Base-by-base conservation (phyloP, 2,329 filamentous ascomycete genomes). In the Pseudopyricularia javanii region DNA sequence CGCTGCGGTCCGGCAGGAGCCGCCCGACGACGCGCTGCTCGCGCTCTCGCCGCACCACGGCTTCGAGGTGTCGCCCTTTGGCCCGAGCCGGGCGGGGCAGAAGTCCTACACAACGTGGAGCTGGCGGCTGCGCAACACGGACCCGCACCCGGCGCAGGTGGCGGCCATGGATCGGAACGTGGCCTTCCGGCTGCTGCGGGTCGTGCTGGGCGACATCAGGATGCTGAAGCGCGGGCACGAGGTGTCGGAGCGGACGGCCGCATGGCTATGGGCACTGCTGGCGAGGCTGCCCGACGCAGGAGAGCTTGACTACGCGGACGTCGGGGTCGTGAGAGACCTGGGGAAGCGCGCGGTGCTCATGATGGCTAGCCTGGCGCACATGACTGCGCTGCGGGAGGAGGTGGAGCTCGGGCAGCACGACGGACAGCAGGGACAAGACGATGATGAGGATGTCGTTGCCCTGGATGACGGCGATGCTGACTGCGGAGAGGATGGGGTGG, bases 231-330 rank as follows among this genome's bases (percentile, higher is more conserved):
- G 75, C 50, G 78, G 77, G n/a, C 68, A 73, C 22, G 74, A 76
- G 30, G 71, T 89, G 30, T 73, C 80, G 26, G 76, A 79, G 59
- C 78, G 83, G 49, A 82, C 87, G 4, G 90, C 88, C 55, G 76
- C 82, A 15, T 97, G 91, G 91, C 72, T 88, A 4, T 96, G 90
- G 91, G 83, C 85, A 0, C 67, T 95, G 54, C 72, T 96, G 47
- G 88, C 86, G 3, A 78, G 82, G 54, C 75, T 91, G 54, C 83
- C 86, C 1, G 86, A 88, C 34, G 71, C 80, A 9, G 89, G 89
- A 1, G 82, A 87, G 64, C 71, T 96, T 64, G 80, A 81, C 56
- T 85, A 88, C 57, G 78, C 82, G 45, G 86, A 93, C 61, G 79
- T 95, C 32, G 84, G 82, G 5, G 80, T 82, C 61, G 72, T 96